A percentile compares a stretch with the other conserved stretches of the same genome.
These are phyloP conservation scores for Anacardium occidentale DNA, from an alignment of 345 rosid genomes.

Conservation along the genomic window DNA sequence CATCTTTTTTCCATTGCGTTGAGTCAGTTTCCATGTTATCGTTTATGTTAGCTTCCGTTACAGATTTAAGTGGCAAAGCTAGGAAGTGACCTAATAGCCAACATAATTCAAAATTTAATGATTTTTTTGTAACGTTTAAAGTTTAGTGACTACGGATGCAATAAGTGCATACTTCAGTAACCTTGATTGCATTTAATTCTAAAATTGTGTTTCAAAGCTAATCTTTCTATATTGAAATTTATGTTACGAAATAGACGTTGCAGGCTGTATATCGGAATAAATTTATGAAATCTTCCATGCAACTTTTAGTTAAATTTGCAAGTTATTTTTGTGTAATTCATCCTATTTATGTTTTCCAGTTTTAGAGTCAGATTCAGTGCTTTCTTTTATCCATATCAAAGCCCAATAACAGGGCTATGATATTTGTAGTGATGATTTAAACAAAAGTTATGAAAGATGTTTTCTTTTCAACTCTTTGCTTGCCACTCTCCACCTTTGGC, in stretches of 20 bases:
- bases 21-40: no score
- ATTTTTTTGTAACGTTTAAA: no score
- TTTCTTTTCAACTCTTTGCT: not conserved
- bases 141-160: no score
- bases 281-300: not conserved
- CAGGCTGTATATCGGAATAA: not conserved
- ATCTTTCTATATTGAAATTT: not conserved
- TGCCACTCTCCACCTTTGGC: not conserved
- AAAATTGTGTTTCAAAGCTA: not conserved
- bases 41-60: no score
- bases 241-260: not conserved
- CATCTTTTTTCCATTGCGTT: no score
- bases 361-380: conserved; percentile 1
- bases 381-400: not conserved
- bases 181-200: no score
- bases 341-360: not conserved
- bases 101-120: no score
- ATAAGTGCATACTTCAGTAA: no score
- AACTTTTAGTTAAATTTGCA: not conserved
- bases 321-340: not conserved
- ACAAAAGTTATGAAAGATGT: not conserved
- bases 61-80: no score
- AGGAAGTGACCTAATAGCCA: no score
- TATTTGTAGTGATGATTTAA: not conserved
- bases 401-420: not conserved